Conservation (phyloP, 2,329 filamentous ascomycete genomes). For the Hypomyces perniciosus region DNA sequence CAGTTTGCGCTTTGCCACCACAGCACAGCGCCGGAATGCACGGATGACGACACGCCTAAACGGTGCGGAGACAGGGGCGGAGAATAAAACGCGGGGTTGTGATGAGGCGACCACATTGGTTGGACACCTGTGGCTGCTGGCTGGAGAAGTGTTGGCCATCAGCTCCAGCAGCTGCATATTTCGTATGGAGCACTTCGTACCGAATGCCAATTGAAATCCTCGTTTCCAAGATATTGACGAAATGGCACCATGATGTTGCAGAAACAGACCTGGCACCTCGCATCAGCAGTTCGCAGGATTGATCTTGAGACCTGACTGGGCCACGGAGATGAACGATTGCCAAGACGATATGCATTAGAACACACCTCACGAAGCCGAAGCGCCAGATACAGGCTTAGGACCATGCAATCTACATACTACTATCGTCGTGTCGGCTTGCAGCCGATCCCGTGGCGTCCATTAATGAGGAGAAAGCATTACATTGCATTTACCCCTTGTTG, state of each 20-base stretch:
- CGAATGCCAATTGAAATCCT: too few relatives aligned
- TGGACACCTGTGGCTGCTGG: background rate
- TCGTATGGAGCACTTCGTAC: too few relatives aligned
- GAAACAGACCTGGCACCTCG: background rate
- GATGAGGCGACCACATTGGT: background rate
- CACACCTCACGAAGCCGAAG: slow-evolving; percentile 2
- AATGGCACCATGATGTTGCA: too few relatives aligned
- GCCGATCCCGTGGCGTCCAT: slow-evolving; percentile 12
- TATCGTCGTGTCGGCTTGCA: slow-evolving; percentile 2
- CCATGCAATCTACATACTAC: background rate
- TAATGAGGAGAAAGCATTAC: slow-evolving; percentile 11
- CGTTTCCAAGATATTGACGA: too few relatives aligned
- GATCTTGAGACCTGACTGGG: background rate
- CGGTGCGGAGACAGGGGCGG: background rate
- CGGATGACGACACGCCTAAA: background rate
- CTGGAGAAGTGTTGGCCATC: background rate
- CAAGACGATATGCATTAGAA: background rate
- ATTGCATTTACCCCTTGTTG: background rate
- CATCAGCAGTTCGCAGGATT: background rate
- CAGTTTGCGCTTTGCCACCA: too few relatives aligned
- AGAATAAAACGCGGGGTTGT: background rate
- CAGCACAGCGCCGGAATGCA: too few relatives aligned
- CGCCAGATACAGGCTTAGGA: background rate
- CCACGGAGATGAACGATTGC: background rate
- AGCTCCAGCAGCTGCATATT: background rate